These are phyloP conservation scores for Acer saccharum DNA, from an alignment of 345 rosid species.

Conservation along the genomic window DNA sequence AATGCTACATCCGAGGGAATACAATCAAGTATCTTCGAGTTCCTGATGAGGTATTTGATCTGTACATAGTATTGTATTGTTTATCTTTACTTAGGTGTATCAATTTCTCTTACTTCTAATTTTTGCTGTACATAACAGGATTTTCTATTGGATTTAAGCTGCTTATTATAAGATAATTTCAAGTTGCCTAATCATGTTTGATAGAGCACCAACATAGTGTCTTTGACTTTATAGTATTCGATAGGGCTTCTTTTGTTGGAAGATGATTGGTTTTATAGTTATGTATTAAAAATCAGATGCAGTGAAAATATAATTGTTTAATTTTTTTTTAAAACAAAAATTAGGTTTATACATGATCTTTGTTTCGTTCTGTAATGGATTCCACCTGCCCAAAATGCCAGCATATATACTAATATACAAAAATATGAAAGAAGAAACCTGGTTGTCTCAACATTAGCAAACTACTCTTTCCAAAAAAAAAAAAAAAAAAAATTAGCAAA, in stretches of 20 bases:
- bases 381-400: background rate
- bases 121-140: background rate
- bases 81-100: background rate
- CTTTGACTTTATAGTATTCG: background rate
- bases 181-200: background rate
- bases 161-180: background rate
- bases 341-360: background rate
- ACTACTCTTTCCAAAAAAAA: background rate
- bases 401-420: background rate
- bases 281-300: background rate
- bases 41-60: constrained; percentile 84
- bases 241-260: background rate
- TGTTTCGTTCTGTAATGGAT: background rate
- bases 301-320: background rate
- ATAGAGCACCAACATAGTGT: background rate
- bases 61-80: background rate
- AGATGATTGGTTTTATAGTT: background rate
- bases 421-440: background rate
- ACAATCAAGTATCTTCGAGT: constrained; percentile 97
- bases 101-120: background rate
- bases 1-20: constrained; percentile 98
- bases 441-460: background rate
- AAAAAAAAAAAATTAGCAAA: background rate
- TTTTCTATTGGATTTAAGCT: background rate
- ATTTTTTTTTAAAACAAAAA: background rate